These are phyloP conservation scores for Thalassiosira livingstoniorum DNA, from an alignment of 352 stramenopile genomes.

Conservation along the genomic window DNA sequence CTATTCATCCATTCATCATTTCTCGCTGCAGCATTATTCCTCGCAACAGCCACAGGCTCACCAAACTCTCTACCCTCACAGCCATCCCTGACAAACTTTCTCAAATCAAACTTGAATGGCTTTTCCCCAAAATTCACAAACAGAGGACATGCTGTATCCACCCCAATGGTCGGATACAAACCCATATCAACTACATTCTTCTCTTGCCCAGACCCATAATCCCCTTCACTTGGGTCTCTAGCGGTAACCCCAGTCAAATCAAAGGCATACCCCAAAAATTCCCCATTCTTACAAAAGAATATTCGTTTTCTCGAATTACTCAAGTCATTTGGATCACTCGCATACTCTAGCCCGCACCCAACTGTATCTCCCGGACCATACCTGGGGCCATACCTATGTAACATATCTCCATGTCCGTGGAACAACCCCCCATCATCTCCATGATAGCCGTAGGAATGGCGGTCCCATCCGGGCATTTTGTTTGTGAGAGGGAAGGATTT, in stretches of 20 bases:
- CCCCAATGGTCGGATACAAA: slow-evolving; percentile 80
- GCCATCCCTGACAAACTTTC: slow-evolving; percentile 18
- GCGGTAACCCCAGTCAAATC: slow-evolving; percentile 45
- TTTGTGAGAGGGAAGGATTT: slow-evolving; percentile 58
- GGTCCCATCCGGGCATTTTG: slow-evolving; percentile 87
- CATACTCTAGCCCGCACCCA: slow-evolving; percentile 86
- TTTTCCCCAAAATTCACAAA: slow-evolving; percentile 77
- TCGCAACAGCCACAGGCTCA: too few species aligned
- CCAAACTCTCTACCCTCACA: too few species aligned
- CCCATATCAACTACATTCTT: slow-evolving; percentile 62
- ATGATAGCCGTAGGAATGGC: slow-evolving; percentile 83
- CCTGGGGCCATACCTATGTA: slow-evolving; percentile 70
- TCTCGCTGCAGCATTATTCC: too few species aligned
- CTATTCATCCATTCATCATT: too few species aligned
- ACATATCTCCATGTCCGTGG: slow-evolving; percentile 76
- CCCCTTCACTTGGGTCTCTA: too few species aligned
- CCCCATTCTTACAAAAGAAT: slow-evolving; percentile 85
- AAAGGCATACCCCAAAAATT: slow-evolving; percentile 79
- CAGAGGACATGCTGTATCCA: slow-evolving; percentile 78
- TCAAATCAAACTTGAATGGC: slow-evolving; percentile 82
- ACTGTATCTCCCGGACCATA: slow-evolving; percentile 86
- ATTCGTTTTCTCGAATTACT: too few species aligned
- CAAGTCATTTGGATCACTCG: too few species aligned
- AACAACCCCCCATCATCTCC: slow-evolving; percentile 87
- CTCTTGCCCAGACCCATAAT: neutral